Percentiles rank a stretch among this genome's conserved stretches.
Evolutionary conservation across 208 protist genomes (phyloP).

Genomic region (Crithidia acanthocephali): DNA sequence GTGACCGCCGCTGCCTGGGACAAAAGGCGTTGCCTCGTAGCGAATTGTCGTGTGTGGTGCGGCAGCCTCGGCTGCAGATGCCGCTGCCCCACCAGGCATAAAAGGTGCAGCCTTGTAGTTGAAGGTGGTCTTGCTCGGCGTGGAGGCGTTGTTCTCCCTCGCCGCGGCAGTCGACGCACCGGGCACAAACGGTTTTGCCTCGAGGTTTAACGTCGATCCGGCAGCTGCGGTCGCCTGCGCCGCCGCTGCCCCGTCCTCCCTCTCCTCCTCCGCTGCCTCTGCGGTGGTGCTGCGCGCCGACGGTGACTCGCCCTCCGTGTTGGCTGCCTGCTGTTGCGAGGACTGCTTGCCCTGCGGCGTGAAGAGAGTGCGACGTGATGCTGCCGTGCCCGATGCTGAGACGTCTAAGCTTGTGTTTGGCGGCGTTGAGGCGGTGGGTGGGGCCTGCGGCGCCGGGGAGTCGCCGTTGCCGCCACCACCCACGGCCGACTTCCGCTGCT

Average conservation of each 20-base stretch:
- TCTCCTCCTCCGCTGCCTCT: slow-evolving; percentile 4
- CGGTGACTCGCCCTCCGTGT: neutral
- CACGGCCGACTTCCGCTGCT: slow-evolving; percentile 21
- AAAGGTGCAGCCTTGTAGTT: slow-evolving; percentile 52
- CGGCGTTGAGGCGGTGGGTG: slow-evolving; percentile 30
- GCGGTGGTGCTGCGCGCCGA: slow-evolving; percentile 17
- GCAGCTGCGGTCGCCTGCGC: neutral
- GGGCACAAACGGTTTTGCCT: slow-evolving; percentile 44
- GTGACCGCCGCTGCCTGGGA: slow-evolving; percentile 17
- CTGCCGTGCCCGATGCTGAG: slow-evolving; percentile 1
- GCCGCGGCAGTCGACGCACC: neutral
- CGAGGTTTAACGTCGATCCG: slow-evolving; percentile 18
- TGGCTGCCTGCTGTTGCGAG: neutral
- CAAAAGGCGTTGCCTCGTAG: slow-evolving; percentile 24
- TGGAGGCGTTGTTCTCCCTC: no score
- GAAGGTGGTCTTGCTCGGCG: slow-evolving; percentile 35
- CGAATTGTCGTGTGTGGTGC: slow-evolving; percentile 2
- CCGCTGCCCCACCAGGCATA: slow-evolving; percentile 11
- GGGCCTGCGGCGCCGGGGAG: slow-evolving; percentile 5
- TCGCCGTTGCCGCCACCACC: neutral
- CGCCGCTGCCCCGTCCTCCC: neutral
- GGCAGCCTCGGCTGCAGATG: neutral
- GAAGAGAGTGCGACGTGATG: slow-evolving; percentile 6
- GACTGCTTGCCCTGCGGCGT: neutral
- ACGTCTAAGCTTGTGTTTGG: slow-evolving; percentile 5